Evolutionary conservation across 2,329 filamentous ascomycete genomes (phyloP).

Genomic region (Pseudogymnoascus sp.): DNA sequence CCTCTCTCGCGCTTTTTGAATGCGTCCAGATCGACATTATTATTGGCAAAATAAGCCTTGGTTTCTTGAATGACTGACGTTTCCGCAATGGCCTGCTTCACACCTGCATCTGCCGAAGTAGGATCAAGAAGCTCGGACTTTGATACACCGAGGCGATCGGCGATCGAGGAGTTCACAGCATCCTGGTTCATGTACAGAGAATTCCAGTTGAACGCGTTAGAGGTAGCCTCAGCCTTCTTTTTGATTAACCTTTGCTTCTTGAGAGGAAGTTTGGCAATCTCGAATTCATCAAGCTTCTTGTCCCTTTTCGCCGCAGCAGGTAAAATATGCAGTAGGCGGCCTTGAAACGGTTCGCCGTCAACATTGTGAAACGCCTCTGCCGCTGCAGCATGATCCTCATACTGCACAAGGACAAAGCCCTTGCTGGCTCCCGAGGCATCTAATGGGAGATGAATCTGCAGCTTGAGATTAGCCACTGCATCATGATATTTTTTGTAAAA

Average conservation of each 20-base stretch:
- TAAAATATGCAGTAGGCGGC: slow-evolving; percentile 82
- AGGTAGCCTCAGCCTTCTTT: slow-evolving; percentile 71
- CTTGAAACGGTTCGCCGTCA: slow-evolving; percentile 85
- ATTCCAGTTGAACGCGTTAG: slow-evolving; percentile 90
- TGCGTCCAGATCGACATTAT: slow-evolving; percentile 85
- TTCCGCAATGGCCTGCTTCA: slow-evolving; percentile 95
- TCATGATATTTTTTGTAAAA: neutral
- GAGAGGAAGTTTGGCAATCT: slow-evolving; percentile 80
- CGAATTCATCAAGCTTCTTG: slow-evolving; percentile 76
- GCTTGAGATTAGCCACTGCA: slow-evolving; percentile 15
- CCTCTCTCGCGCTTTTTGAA: slow-evolving; percentile 82
- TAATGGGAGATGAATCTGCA: slow-evolving; percentile 77
- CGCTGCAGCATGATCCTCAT: slow-evolving; percentile 62
- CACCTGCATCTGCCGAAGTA: slow-evolving; percentile 87
- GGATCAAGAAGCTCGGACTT: slow-evolving; percentile 91
- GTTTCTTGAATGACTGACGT: slow-evolving; percentile 95
- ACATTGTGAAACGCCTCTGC: slow-evolving; percentile 69
- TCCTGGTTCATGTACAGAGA: slow-evolving; percentile 99
- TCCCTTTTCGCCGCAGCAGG: slow-evolving; percentile 77
- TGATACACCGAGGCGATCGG: slow-evolving; percentile 75
- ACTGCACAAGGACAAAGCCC: slow-evolving; percentile 85
- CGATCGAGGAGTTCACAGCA: slow-evolving; percentile 84
- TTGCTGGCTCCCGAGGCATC: slow-evolving; percentile 69
- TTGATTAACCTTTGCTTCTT: slow-evolving; percentile 92
- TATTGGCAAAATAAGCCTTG: slow-evolving; percentile 78